A percentile compares a stretch with the other conserved stretches of the same genome.
Conservation (phyloP, 2,329 filamentous ascomycete species). For the Exophiala dermatitidis region DNA sequence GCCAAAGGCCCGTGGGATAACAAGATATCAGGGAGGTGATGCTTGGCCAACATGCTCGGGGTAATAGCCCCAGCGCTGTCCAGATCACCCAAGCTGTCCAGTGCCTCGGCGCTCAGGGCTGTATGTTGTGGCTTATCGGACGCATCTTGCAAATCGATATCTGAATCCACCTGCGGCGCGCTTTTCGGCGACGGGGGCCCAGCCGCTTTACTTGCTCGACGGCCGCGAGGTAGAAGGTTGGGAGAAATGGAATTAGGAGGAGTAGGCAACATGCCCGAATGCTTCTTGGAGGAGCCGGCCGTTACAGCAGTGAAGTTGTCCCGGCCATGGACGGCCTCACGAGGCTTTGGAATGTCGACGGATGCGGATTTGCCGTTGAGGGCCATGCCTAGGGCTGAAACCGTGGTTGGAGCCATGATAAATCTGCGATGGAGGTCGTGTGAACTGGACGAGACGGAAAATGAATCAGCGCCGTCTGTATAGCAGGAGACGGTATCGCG, state of each 20-base stretch:
- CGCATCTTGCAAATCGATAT: slow-evolving; percentile 74
- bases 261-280: slow-evolving; percentile 58
- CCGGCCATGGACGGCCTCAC: slow-evolving; percentile 33
- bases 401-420: slow-evolving; percentile 39
- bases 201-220: slow-evolving; percentile 54
- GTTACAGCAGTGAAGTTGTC: slow-evolving; percentile 34
- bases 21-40: slow-evolving; percentile 85
- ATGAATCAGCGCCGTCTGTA: slow-evolving; percentile 21
- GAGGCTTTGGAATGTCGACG: slow-evolving; percentile 44
- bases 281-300: slow-evolving; percentile 24
- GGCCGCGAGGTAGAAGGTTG: slow-evolving; percentile 70
- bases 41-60: slow-evolving; percentile 73
- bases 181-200: slow-evolving; percentile 37
- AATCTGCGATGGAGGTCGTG: slow-evolving; percentile 17
- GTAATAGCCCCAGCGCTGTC: slow-evolving; percentile 81
- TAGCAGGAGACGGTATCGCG: background rate
- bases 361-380: slow-evolving; percentile 46
- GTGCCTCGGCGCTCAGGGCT: slow-evolving; percentile 38
- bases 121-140: slow-evolving; percentile 44
- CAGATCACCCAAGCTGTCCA: slow-evolving; percentile 46
- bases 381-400: slow-evolving; percentile 44
- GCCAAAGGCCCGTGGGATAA: slow-evolving; percentile 83
- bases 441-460: slow-evolving; percentile 5
- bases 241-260: slow-evolving; percentile 95
- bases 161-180: slow-evolving; percentile 61